Evolutionary conservation across 2,329 filamentous ascomycete species (phyloP).

Genomic region (Ceratocystis smalleyi): DNA sequence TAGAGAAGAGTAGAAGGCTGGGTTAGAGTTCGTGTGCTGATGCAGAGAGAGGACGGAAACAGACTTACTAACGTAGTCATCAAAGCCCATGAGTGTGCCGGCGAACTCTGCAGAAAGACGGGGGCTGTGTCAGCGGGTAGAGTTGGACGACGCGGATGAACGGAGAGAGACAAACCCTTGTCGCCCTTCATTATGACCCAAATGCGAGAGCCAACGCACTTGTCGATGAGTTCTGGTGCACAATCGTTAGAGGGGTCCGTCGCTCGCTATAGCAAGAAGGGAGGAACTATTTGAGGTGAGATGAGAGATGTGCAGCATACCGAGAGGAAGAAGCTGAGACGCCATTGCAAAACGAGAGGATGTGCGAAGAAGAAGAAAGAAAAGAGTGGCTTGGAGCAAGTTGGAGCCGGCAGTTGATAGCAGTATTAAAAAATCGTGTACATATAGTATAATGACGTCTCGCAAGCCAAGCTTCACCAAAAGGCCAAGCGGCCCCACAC

Average conservation of each 20-base stretch:
- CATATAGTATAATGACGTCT: conserved; percentile 1
- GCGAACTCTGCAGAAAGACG: conserved; percentile 58
- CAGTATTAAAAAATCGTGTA: neutral
- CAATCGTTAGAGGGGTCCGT: neutral
- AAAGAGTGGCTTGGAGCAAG: neutral
- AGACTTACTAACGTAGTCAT: conserved; percentile 97
- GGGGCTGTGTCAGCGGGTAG: neutral
- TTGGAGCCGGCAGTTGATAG: too few relatives aligned
- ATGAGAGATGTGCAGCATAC: conserved; percentile 27
- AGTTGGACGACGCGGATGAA: neutral
- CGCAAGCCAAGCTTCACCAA: neutral
- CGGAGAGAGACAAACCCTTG: conserved; percentile 49
- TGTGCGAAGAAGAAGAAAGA: neutral
- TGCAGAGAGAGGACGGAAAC: neutral
- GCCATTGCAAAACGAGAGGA: conserved; percentile 36
- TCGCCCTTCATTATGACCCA: conserved; percentile 99
- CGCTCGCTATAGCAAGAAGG: neutral
- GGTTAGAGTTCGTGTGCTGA: conserved; percentile 17
- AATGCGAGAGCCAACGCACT: conserved; percentile 92
- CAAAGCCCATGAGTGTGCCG: conserved; percentile 85
- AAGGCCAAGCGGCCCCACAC: neutral
- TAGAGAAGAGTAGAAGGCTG: conserved; percentile 10
- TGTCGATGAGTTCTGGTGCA: conserved; percentile 83
- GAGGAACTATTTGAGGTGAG: neutral
- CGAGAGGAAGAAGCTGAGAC: conserved; percentile 57